phyloP scores from a whole-genome alignment of 164 flowering plant species.

The Piper betle region DNA sequence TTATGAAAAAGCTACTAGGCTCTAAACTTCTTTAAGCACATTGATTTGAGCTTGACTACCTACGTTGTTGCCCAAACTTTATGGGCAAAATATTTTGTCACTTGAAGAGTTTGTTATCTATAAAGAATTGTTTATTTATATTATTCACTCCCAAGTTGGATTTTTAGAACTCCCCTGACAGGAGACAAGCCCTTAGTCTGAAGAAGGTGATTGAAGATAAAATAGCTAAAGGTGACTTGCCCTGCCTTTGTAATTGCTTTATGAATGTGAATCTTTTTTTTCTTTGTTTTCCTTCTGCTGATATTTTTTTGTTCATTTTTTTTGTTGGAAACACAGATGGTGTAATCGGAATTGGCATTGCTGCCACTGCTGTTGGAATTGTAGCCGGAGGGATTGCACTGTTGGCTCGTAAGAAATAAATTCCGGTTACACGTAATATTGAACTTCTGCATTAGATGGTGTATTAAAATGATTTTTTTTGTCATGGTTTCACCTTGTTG shows the following conservation, averaged over 20 bases:
- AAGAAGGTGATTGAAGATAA: slow-evolving; percentile 72
- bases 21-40: too few species aligned
- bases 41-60: too few species aligned
- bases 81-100: too few species aligned
- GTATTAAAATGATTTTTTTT: neutral
- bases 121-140: too few species aligned
- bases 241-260: neutral
- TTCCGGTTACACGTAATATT: too few species aligned
- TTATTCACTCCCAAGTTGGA: too few species aligned
- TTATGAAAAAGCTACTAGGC: too few species aligned
- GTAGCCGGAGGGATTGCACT: slow-evolving; percentile 70
- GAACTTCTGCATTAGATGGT: neutral
- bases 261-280: neutral
- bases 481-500: neutral
- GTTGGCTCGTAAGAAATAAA: slow-evolving; percentile 52
- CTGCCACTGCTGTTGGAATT: slow-evolving; percentile 62
- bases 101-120: too few species aligned
- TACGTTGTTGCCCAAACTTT: too few species aligned
- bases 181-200: slow-evolving; percentile 71
- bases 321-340: slow-evolving; percentile 45
- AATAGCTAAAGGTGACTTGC: slow-evolving; percentile 59
- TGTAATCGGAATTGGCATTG: slow-evolving; percentile 86
- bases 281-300: neutral
- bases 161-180: slow-evolving; percentile 75
- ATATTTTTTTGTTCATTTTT: neutral